Evolutionary conservation across 2,329 filamentous ascomycete genomes (phyloP).

Genomic region (Exophiala aquamarina): DNA sequence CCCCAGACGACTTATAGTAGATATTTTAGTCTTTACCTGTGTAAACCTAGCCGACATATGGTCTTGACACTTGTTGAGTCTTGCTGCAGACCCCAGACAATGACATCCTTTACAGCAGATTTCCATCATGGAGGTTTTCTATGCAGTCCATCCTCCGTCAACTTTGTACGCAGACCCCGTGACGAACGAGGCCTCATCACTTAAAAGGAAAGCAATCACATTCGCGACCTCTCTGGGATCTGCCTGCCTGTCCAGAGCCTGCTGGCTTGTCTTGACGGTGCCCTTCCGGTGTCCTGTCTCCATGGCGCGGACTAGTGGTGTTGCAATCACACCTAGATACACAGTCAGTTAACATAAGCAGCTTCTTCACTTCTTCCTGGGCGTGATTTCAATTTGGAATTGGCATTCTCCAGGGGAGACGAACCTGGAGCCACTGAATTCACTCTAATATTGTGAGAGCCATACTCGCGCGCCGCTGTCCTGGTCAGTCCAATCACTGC

Average conservation of each 20-base stretch:
- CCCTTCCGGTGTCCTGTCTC: neutral
- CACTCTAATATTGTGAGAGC: constrained; percentile 2
- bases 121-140: no score
- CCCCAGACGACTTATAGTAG: no score
- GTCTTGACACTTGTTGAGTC: no score
- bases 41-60: no score
- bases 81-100: no score
- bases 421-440: constrained; percentile 12
- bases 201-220: constrained; percentile 47
- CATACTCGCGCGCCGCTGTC: constrained; percentile 34
- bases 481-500: constrained; percentile 47
- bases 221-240: constrained; percentile 40
- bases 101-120: no score
- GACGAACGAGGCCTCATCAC: constrained; percentile 45
- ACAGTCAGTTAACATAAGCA: neutral
- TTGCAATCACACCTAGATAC: constrained; percentile 6
- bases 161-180: constrained; percentile 46
- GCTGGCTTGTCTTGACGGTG: neutral
- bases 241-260: constrained; percentile 32
- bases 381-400: no score
- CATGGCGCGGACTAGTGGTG: constrained; percentile 5
- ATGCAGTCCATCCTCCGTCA: no score
- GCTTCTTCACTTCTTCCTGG: no score
- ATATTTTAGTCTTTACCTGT: no score
- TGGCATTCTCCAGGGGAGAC: no score